Conservation (phyloP, 169 alveolate genomes). For the Toxoplasma gondii region DNA sequence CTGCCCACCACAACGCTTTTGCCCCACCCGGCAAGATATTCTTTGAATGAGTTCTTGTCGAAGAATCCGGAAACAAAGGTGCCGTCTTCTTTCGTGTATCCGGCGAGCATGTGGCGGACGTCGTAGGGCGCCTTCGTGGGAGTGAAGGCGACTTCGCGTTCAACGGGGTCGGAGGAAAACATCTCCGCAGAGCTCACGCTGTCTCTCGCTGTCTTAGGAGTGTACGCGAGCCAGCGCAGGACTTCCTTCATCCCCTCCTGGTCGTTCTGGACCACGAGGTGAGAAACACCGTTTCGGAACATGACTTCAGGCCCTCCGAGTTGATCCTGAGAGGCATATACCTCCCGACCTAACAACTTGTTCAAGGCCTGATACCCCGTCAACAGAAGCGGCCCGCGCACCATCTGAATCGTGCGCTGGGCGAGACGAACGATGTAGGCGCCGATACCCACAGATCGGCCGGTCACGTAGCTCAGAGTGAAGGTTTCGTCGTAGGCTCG, state of each 20-base stretch:
- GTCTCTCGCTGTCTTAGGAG: conserved; percentile 72
- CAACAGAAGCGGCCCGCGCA: conserved; percentile 81
- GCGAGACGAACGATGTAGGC: conserved; percentile 88
- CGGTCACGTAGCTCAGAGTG: conserved; percentile 87
- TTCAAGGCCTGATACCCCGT: conserved; percentile 89
- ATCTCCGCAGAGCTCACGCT: conserved; percentile 59
- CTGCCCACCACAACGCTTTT: conserved; percentile 82
- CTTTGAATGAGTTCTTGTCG: conserved; percentile 78
- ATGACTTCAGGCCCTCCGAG: conserved; percentile 89
- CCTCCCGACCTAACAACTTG: conserved; percentile 84
- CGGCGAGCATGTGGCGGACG: conserved; percentile 78
- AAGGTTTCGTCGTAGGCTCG: conserved; percentile 85
- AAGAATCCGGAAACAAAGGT: conserved; percentile 76
- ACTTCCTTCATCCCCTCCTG: conserved; percentile 84
- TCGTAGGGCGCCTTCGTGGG: conserved; percentile 74
- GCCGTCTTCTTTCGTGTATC: conserved; percentile 69
- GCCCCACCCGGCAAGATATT: conserved; percentile 82
- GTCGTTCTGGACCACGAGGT: conserved; percentile 81
- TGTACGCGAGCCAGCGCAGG: conserved; percentile 81
- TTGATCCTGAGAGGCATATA: conserved; percentile 87
- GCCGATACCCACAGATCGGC: conserved; percentile 90
- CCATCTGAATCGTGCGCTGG: conserved; percentile 85
- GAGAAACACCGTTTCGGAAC: conserved; percentile 89
- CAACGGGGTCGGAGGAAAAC: conserved; percentile 69
- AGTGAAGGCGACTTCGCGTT: conserved; percentile 71